These are phyloP conservation scores for Ascochyta rabiei DNA, from an alignment of 2,329 filamentous ascomycete species.

Conservation along the genomic window DNA sequence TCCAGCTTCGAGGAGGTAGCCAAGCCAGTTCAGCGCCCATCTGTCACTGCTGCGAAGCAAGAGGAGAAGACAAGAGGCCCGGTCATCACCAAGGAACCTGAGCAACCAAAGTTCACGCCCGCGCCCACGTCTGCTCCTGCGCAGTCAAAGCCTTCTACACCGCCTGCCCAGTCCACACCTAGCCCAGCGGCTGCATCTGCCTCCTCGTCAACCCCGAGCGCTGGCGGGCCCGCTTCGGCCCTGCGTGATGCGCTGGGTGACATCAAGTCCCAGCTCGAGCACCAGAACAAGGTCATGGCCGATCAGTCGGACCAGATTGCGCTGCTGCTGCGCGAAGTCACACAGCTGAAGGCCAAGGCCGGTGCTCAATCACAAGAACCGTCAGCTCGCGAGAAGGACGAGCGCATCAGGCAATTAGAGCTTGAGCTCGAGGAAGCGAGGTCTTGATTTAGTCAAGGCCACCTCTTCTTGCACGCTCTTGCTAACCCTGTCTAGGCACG, in stretches of 20 bases:
- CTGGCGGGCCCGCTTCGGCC: conserved; percentile 55
- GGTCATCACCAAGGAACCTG: conserved; percentile 47
- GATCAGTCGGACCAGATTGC: conserved; percentile 79
- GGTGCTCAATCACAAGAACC: conserved; percentile 45
- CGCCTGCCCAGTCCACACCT: conserved; percentile 46
- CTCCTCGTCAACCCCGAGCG: conserved; percentile 45
- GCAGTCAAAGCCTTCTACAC: conserved; percentile 45
- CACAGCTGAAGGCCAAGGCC: conserved; percentile 75
- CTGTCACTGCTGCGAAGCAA: conserved; percentile 42
- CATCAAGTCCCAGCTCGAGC: conserved; percentile 78
- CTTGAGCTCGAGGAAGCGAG: conserved; percentile 50
- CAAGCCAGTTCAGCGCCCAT: conserved; percentile 71
- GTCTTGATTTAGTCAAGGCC: conserved; percentile 33
- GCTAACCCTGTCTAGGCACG: neutral
- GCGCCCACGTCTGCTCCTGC: conserved; percentile 41
- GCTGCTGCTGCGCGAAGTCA: conserved; percentile 66
- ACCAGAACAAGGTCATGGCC: conserved; percentile 77
- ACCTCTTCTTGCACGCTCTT: neutral
- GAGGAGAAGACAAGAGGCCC: conserved; percentile 49
- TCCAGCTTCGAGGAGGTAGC: conserved; percentile 88
- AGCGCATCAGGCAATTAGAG: conserved; percentile 50
- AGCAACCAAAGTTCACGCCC: conserved; percentile 54
- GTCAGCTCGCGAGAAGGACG: conserved; percentile 48
- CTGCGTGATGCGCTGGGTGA: conserved; percentile 72
- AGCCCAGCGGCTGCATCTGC: conserved; percentile 48